These are phyloP conservation scores for Byssothecium circinans DNA, from an alignment of 2,329 filamentous ascomycete species.

Conservation along the genomic window DNA sequence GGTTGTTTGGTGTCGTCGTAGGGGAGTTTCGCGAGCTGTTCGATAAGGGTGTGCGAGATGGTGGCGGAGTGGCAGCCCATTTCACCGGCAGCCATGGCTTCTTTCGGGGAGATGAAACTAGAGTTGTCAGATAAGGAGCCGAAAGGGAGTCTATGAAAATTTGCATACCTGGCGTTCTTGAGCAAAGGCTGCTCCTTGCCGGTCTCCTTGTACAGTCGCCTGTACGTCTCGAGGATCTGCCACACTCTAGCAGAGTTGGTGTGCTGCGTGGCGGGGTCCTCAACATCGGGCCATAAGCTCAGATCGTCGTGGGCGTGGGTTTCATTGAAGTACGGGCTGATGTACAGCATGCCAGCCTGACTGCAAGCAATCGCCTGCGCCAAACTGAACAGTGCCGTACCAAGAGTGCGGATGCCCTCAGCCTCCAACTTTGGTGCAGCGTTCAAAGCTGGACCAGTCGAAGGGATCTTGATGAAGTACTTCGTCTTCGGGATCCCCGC, in stretches of 20 bases:
- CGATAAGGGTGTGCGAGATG: conserved; percentile 46
- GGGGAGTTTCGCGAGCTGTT: conserved; percentile 44
- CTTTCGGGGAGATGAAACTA: conserved; percentile 49
- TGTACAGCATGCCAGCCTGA: conserved; percentile 52
- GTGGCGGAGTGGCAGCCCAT: conserved; percentile 53
- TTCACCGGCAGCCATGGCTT: conserved; percentile 52
- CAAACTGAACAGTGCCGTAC: conserved; percentile 53
- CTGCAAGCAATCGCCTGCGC: conserved; percentile 54
- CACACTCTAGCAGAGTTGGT: conserved; percentile 53
- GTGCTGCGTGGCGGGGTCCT: conserved; percentile 52
- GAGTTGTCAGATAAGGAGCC: conserved; percentile 4
- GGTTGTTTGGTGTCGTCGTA: conserved; percentile 46
- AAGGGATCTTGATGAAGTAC: conserved; percentile 57
- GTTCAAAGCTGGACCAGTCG: conserved; percentile 52
- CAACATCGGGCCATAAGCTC: conserved; percentile 50
- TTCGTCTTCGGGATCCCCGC: conserved; percentile 51
- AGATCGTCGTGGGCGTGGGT: conserved; percentile 48
- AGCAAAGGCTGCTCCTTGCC: conserved; percentile 54
- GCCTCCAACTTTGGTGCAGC: conserved; percentile 47
- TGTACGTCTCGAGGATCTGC: conserved; percentile 54
- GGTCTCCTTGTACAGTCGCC: conserved; percentile 50
- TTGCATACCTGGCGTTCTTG: conserved; percentile 49
- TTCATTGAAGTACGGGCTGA: conserved; percentile 57
- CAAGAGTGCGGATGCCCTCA: conserved; percentile 53
- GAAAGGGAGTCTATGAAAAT: neutral